Base-by-base conservation (phyloP, 2,329 filamentous ascomycete genomes). In the Fusarium hostae region DNA sequence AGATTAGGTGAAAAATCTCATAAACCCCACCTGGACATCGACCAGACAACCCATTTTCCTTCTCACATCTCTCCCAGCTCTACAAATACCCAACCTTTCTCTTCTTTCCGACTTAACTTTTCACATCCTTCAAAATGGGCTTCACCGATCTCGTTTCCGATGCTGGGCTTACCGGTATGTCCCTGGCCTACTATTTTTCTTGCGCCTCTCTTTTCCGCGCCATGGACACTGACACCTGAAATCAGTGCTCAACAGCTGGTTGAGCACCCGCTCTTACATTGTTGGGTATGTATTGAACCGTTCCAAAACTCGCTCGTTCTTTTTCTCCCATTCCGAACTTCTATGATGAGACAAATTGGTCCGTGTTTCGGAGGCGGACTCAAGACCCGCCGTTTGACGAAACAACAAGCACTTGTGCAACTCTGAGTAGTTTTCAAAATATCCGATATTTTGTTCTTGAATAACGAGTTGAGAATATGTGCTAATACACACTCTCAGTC, bases 331-430 rank as follows among this genome's bases (percentile, higher is more conserved):
- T 67, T 52, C 22, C 35, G 56, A 58, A 66, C 59, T 61, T 76
- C 63, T 65, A 75, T 82, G 92, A 95, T 94, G 93, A 95, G 87
- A 92, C 88, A 87, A 87, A 91, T 95, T 95, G 92, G 93, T 95
- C 93, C 93, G 92, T 95, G 93, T 96, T 95, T 90, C 93, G 89
- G 92, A 95, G 82, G 91, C 90, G 91, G 92, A 89, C 88, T 94
- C 93, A 95, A 95, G 92, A 95, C 92, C 93, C 92, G 91, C 90
- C 84, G 86, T 81, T 88, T 92, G 93, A 94, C 88, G 93, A 93
- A 86, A 84, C 83, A 86, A 86, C 88, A 88, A 91, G 90, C 86
- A 91, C 79, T 79, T 86, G 88, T 91, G 92, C 91, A 93, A 82
- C 87, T 93, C 92, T 95, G 92, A 94, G 66, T 66, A 65, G 61